Percentiles rank a stretch among this genome's conserved stretches.
phyloP scores from a whole-genome alignment of 805 yeast species.

The Ogataea pilisensis region DNA sequence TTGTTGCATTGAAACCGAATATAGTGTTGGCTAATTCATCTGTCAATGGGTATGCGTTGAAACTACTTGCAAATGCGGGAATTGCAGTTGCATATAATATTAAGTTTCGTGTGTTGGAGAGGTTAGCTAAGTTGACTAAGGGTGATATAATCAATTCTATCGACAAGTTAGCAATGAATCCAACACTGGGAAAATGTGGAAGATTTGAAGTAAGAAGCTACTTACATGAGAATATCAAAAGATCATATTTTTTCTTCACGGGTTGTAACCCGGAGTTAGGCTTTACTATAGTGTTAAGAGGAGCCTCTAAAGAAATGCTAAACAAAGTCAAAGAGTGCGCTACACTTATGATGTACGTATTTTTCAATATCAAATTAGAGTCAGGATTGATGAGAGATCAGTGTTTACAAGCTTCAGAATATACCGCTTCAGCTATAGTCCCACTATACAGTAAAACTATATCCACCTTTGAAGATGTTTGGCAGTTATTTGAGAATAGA shows the following conservation, averaged over 20 bases:
- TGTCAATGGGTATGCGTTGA: slow-evolving; percentile 78
- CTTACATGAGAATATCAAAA: slow-evolving; percentile 49
- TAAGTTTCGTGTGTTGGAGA: slow-evolving; percentile 75
- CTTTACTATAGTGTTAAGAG: slow-evolving; percentile 82
- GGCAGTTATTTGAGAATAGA: slow-evolving; percentile 38
- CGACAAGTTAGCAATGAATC: slow-evolving; percentile 71
- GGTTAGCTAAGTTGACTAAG: slow-evolving; percentile 72
- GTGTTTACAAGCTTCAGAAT: slow-evolving; percentile 47
- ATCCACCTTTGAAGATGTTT: slow-evolving; percentile 29
- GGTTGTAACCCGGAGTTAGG: slow-evolving; percentile 77
- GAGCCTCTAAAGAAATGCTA: slow-evolving; percentile 59
- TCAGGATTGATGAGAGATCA: slow-evolving; percentile 69
- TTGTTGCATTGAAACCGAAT: slow-evolving; percentile 72
- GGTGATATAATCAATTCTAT: slow-evolving; percentile 85
- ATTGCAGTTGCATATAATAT: slow-evolving; percentile 78
- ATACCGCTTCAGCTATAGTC: slow-evolving; percentile 13
- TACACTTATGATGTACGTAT: slow-evolving; percentile 74
- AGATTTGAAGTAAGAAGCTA: slow-evolving; percentile 68
- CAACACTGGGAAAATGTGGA: slow-evolving; percentile 73
- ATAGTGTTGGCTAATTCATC: slow-evolving; percentile 73
- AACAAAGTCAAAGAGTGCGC: slow-evolving; percentile 70
- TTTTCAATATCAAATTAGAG: slow-evolving; percentile 78
- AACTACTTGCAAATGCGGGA: slow-evolving; percentile 65
- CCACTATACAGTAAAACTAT: slow-evolving; percentile 18
- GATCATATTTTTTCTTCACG: slow-evolving; percentile 72